Evolutionary conservation across 495 filamentous ascomycete genomes (phyloP), one percentile per base, ranked within the genome.

Genomic region (Corynascus novoguineensis): DNA sequence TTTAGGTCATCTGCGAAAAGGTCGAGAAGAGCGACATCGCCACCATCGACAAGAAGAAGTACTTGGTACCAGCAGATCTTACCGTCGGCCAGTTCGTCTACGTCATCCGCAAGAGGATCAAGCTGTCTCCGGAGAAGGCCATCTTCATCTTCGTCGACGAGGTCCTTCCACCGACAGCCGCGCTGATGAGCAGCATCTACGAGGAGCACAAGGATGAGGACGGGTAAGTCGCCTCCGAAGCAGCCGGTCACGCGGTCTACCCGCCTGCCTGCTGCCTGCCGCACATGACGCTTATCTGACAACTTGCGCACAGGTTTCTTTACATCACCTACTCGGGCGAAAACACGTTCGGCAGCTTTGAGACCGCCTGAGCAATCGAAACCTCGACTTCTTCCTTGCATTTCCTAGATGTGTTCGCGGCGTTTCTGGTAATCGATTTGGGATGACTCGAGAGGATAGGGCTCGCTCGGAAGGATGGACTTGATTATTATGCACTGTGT

Each of bases 81-180:
- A 99, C 95, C 53, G 93, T 99, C 38, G 93, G 93, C 64, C 93
- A 99, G 86, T 99, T 99, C 72, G 93, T 99, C 77, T 99, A 99
- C 73, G 93, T 99, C 47, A 99, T 99, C 76, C 90, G 93, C 72
- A 99, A 99, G 82, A 87, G 93, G 64, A 99, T 99, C 80, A 99
- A 99, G 89, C 81, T 99, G 51, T 96, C 91, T 11, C 93, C 93
- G 8, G 93, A 99, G 80, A 99, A 99, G 81, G 93, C 93, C 63
- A 99, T 99, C 80, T 99, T 99, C 82, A 99, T 99, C 82, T 99
- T 97, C 78, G 93, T 99, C 62, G 93, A 97, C 69, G 93, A 97
- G 81, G 92, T 97, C 34, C 83, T 99, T 27, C 93, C 93, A 34
- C 93, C 93, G 0, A 97, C 93, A 3, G 93, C 93, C 44, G 93